Percentiles rank a stretch among this genome's conserved stretches.
These are phyloP conservation scores for Sporisorium sorghi DNA, from an alignment of 1,284 basidiomycete species.

Conservation along the genomic window DNA sequence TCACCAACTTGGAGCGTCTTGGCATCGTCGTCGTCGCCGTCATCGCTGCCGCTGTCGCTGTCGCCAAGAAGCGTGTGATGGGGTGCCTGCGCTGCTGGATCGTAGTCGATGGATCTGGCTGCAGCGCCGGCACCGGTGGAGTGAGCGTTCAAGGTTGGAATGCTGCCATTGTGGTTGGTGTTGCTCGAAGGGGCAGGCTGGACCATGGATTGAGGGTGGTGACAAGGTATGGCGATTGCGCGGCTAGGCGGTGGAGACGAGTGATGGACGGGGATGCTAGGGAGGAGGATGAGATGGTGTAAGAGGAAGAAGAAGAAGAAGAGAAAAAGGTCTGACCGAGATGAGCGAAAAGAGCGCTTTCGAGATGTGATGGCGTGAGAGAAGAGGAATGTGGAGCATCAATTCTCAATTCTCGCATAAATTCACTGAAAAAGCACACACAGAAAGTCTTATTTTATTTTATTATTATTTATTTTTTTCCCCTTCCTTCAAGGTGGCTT, in stretches of 20 bases:
- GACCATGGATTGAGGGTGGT: slow-evolving; percentile 21
- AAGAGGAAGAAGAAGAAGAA: neutral
- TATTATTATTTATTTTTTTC: neutral
- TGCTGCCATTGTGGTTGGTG: slow-evolving; percentile 15
- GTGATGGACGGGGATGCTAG: neutral
- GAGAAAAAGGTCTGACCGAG: neutral
- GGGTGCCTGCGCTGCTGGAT: slow-evolving; percentile 25
- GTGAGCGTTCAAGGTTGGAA: slow-evolving; percentile 22
- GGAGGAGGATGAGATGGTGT: neutral
- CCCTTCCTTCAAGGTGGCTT: neutral
- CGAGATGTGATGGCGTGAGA: neutral
- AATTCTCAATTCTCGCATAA: neutral
- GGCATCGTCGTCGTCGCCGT: slow-evolving; percentile 30
- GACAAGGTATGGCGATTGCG: neutral
- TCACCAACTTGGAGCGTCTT: slow-evolving; percentile 23
- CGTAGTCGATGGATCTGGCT: slow-evolving; percentile 15
- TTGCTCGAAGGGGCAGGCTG: slow-evolving; percentile 7
- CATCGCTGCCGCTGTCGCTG: slow-evolving; percentile 18
- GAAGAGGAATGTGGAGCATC: slow-evolving; percentile 10
- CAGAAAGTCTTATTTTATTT: neutral
- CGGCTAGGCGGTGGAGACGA: neutral
- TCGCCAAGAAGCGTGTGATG: slow-evolving; percentile 36
- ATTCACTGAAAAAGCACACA: neutral
- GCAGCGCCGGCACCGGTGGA: slow-evolving; percentile 9
- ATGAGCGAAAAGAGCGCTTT: slow-evolving; percentile 11